A percentile compares a stretch with the other conserved stretches of the same genome.
These are phyloP conservation scores for Rauvolfia tetraphylla DNA, from an alignment of 257 asterid species.

Conservation along the genomic window DNA sequence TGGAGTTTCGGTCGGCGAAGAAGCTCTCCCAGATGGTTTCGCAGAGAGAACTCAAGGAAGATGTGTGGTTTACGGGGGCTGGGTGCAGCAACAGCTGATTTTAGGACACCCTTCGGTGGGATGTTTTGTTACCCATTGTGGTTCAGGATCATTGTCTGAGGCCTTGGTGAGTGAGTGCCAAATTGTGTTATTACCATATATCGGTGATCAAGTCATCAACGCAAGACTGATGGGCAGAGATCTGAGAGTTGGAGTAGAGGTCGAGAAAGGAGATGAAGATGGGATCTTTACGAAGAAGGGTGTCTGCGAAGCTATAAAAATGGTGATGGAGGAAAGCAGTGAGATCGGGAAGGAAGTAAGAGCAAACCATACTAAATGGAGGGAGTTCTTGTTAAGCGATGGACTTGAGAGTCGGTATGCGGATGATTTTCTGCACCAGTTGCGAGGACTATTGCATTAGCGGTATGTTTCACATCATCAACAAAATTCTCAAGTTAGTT, in stretches of 20 bases:
- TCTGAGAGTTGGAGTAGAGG: slow-evolving; percentile 75
- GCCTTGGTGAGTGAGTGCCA: slow-evolving; percentile 58
- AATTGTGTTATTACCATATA: slow-evolving; percentile 56
- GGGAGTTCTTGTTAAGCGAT: slow-evolving; percentile 2
- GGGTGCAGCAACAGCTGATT: slow-evolving; percentile 37
- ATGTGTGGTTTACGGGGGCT: slow-evolving; percentile 52
- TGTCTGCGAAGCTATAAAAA: slow-evolving; percentile 23
- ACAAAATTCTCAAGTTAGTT: too few species aligned
- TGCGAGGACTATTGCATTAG: background rate
- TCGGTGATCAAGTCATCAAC: slow-evolving; percentile 67
- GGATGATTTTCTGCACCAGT: background rate
- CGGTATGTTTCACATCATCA: too few species aligned
- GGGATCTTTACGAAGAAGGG: slow-evolving; percentile 52
- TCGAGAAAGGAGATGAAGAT: slow-evolving; percentile 51
- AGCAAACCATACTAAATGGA: slow-evolving; percentile 33
- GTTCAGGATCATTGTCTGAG: slow-evolving; percentile 85
- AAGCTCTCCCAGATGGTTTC: slow-evolving; percentile 29
- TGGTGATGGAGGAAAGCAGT: slow-evolving; percentile 31
- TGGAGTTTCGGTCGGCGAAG: slow-evolving; percentile 18
- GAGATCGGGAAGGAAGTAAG: slow-evolving; percentile 28
- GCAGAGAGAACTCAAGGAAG: slow-evolving; percentile 19
- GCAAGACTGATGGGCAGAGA: slow-evolving; percentile 63
- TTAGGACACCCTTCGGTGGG: slow-evolving; percentile 54
- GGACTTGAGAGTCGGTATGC: background rate
- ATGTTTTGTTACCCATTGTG: slow-evolving; percentile 85